Percentiles rank a stretch among this genome's conserved stretches.
phyloP scores from a whole-genome alignment of 495 filamentous ascomycete genomes.

The Trichoderma gamsii region DNA sequence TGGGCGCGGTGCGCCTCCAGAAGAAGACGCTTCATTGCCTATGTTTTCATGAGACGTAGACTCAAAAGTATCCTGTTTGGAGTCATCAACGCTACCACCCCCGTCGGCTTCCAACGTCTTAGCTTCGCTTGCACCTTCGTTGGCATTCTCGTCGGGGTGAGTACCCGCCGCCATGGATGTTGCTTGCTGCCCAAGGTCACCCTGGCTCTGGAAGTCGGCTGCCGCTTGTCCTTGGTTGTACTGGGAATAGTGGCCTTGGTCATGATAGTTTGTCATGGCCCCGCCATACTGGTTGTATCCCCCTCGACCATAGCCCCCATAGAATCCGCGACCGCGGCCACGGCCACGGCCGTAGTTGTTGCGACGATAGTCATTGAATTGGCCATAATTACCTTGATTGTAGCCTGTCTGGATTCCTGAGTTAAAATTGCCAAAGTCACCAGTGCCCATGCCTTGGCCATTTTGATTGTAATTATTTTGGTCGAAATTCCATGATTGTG shows the following conservation, averaged over 20 bases:
- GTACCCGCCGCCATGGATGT: slow-evolving; percentile 18
- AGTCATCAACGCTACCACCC: slow-evolving; percentile 26
- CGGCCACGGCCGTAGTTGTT: slow-evolving; percentile 51
- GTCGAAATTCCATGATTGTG: slow-evolving; percentile 73
- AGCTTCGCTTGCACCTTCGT: background rate
- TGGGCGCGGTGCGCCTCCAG: background rate
- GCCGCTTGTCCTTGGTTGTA: slow-evolving; percentile 2
- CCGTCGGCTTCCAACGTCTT: background rate
- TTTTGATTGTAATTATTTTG: slow-evolving; percentile 65
- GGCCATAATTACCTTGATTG: slow-evolving; percentile 58
- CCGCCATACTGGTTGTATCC: slow-evolving; percentile 34
- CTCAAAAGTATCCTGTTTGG: slow-evolving; percentile 22
- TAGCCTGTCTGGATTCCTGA: slow-evolving; percentile 60
- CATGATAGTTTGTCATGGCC: background rate
- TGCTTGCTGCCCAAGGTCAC: slow-evolving; percentile 4
- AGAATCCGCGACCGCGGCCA: slow-evolving; percentile 59
- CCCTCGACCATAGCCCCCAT: slow-evolving; percentile 47
- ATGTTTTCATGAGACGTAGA: background rate
- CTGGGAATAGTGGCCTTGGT: slow-evolving; percentile 12
- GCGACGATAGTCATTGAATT: slow-evolving; percentile 56
- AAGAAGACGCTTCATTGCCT: slow-evolving; percentile 5
- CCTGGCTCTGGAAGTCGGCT: slow-evolving; percentile 10
- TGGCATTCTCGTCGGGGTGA: slow-evolving; percentile 12
- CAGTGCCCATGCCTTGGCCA: slow-evolving; percentile 65
- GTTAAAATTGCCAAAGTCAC: slow-evolving; percentile 77